These are phyloP conservation scores for Vitis hybrid DNA, from an alignment of 177 flowering plant species.

Conservation along the genomic window DNA sequence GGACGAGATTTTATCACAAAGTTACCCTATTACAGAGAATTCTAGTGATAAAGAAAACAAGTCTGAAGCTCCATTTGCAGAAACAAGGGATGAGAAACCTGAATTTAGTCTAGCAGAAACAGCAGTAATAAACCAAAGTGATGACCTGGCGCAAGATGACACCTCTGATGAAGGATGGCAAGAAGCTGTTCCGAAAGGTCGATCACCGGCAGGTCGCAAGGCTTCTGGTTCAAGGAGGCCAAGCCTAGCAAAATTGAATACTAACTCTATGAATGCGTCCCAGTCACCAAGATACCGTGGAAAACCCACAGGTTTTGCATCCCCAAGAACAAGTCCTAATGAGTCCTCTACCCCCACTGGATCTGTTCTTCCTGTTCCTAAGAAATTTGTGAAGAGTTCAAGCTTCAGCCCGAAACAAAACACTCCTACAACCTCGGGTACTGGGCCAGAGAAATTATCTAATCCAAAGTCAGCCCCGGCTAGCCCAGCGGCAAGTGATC, in stretches of 20 bases:
- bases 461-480: conserved; percentile 52
- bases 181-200: conserved; percentile 84
- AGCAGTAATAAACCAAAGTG: conserved; percentile 22
- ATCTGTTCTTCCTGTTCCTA: conserved; percentile 28
- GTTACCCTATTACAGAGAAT: conserved; percentile 35
- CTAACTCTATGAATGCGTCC: conserved; percentile 56
- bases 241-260: conserved; percentile 69
- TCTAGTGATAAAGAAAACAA: conserved; percentile 69
- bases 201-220: conserved; percentile 55
- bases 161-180: conserved; percentile 91
- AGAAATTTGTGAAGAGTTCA: conserved; percentile 59
- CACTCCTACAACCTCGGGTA: conserved; percentile 20
- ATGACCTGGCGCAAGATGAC: conserved; percentile 42
- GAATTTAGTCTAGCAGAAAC: conserved; percentile 27
- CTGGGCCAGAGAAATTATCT: conserved; percentile 37
- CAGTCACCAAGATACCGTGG: conserved; percentile 54
- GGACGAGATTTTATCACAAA: conserved; percentile 43
- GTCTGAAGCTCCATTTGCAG: conserved; percentile 33
- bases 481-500: conserved; percentile 51
- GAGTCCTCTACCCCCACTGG: conserved; percentile 44
- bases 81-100: conserved; percentile 35
- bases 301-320: conserved; percentile 44
- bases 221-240: conserved; percentile 64
- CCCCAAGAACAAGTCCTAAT: conserved; percentile 51
- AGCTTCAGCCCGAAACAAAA: conserved; percentile 63